Evolutionary conservation across 73 alveolate genomes (phyloP), one percentile per base, ranked within the genome.

Genomic region (Paramecium tetraurelia): DNA sequence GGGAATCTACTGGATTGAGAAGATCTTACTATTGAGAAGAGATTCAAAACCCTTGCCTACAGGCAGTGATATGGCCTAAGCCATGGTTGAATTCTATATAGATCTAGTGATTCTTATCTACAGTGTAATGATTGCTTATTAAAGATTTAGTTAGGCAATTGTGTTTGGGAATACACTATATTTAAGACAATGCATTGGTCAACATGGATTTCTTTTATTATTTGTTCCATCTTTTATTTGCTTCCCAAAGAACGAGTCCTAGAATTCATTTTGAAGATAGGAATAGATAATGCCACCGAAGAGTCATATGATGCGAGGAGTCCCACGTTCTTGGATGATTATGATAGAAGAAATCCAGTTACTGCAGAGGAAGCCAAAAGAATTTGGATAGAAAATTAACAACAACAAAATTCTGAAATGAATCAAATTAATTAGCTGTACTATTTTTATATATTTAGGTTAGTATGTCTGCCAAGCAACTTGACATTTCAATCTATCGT

Each of bases 341-440:
- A 68, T 14, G 84, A 68, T 22, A 63, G 93, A 63, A 63, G 88
- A 41, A 86, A 86, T 59, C 93, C 93, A 18, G 93, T 86, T 11
- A 86, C 93, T 7, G 69, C 72, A 24, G 85, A 63, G 40, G 72
- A 86, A 43, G 93, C 93, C 8, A 86, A 53, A 16, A 86, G 31
- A 63, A 69, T 38, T 20, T 86, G 93, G 93, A 63, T 77, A 12
- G 44, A 86, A 68, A 53, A 18, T 53, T 18, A 53, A 1, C 8
- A 53, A 53, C 21, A 53, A 53, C 14, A 53, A 18, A 53, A 53
- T 53, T 53, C 31, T 16, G 69, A 53, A 3, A 53, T 53, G 69
- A 2, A 53, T n/a, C 31, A 53, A 53, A 16, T 53, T 53, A 53
- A 53, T 53, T 12, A 53, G 8, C 9, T 53, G 69, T 53, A 53